Percentiles rank a stretch among this genome's conserved stretches.
phyloP scores from a whole-genome alignment of 257 asterid species.

The Penstemon barbatus region DNA sequence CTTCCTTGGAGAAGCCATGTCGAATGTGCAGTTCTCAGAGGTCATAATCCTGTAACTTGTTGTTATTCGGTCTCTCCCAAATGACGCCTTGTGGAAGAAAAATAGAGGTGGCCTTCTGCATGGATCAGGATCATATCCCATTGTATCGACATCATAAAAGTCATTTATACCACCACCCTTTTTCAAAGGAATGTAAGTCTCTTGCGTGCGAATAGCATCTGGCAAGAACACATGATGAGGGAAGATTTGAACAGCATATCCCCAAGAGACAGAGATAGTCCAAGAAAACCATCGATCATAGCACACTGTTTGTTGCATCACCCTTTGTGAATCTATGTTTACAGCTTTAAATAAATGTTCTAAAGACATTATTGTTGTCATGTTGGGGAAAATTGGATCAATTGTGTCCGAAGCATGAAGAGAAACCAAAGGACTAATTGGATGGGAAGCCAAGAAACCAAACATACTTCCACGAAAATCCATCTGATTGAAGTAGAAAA shows the following conservation, averaged over 20 bases:
- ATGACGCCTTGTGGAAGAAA: constrained; percentile 43
- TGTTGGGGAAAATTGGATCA: constrained; percentile 68
- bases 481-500: constrained; percentile 46
- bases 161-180: constrained; percentile 31
- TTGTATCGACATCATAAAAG: constrained; percentile 36
- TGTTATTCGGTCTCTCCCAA: constrained; percentile 32
- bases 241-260: constrained; percentile 70
- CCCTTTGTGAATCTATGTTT: constrained; percentile 56
- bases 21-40: constrained; percentile 53
- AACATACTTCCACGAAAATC: constrained; percentile 69
- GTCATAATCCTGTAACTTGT: constrained; percentile 40
- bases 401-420: constrained; percentile 60
- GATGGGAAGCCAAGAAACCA: constrained; percentile 75
- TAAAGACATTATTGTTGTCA: constrained; percentile 46
- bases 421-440: constrained; percentile 57
- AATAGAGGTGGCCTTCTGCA: constrained; percentile 59
- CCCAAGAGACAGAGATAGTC: constrained; percentile 88
- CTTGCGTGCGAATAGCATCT: constrained; percentile 52
- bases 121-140: constrained; percentile 45
- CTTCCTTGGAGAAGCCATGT: constrained; percentile 60
- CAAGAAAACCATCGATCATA: constrained; percentile 71
- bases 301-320: constrained; percentile 79
- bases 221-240: constrained; percentile 45
- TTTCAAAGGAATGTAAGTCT: constrained; percentile 60
- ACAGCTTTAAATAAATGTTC: constrained; percentile 54